Conservation (phyloP, 2,329 filamentous ascomycete species). For the Penicillium sp. region DNA sequence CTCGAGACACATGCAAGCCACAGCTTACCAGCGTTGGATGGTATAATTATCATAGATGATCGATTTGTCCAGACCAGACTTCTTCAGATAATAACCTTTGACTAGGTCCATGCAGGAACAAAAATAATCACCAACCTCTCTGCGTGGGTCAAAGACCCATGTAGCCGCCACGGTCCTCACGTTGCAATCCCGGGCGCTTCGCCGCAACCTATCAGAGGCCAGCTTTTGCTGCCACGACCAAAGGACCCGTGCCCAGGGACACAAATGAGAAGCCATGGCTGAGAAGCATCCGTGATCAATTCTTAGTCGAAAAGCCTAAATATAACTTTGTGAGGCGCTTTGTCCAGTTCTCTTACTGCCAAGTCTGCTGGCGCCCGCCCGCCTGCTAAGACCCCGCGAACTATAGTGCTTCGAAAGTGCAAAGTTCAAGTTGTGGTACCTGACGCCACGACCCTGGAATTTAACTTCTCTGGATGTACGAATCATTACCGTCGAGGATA, state of each 20-base stretch:
- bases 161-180: slow-evolving; percentile 12
- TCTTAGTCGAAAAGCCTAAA: slow-evolving; percentile 5
- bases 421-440: slow-evolving; percentile 3
- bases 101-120: not conserved
- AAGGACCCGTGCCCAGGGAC: not conserved
- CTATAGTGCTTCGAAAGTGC: not conserved
- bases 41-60: not conserved
- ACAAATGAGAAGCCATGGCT: slow-evolving; percentile 4
- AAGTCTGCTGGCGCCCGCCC: slow-evolving; percentile 22
- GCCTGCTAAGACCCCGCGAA: slow-evolving; percentile 6
- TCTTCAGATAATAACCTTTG: not conserved
- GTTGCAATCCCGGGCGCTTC: slow-evolving; percentile 19
- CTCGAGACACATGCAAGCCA: not conserved
- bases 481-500: slow-evolving; percentile 4
- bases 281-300: not conserved
- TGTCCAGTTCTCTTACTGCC: slow-evolving; percentile 8
- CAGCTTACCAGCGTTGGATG: not conserved
- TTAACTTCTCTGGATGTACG: not conserved
- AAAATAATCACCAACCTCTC: not conserved
- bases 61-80: not conserved
- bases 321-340: slow-evolving; percentile 4
- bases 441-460: slow-evolving; percentile 2
- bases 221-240: not conserved
- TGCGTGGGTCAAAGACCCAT: not conserved
- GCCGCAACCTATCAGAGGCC: slow-evolving; percentile 16